phyloP scores from a whole-genome alignment of 257 asterid species.

The Solanum raphanifolium region DNA sequence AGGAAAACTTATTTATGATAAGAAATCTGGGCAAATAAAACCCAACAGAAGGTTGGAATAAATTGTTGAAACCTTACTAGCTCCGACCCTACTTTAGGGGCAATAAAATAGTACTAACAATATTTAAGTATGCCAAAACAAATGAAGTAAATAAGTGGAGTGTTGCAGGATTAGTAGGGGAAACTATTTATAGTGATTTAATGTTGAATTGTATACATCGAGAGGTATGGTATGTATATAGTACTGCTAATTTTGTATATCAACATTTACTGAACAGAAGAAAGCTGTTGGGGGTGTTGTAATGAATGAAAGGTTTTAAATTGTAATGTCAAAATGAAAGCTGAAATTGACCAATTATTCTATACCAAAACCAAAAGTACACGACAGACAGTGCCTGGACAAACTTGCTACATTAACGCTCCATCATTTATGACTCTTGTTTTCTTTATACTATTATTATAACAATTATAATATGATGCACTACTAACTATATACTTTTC shows the following conservation, averaged over 20 bases:
- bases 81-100: not conserved
- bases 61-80: too few species aligned
- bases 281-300: not conserved
- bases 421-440: not conserved
- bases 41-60: too few species aligned
- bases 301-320: not conserved
- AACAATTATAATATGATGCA: not conserved
- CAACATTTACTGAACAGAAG: not conserved
- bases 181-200: not conserved
- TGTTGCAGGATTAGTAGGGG: not conserved
- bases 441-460: not conserved
- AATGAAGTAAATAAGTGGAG: not conserved
- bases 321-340: not conserved
- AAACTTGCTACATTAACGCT: conserved; percentile 1
- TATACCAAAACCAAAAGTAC: not conserved
- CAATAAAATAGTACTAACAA: not conserved
- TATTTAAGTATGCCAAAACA: not conserved
- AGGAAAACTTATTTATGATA: too few species aligned
- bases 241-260: not conserved
- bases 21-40: too few species aligned
- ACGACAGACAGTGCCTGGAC: conserved; percentile 2
- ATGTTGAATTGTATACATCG: not conserved
- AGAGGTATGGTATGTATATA: not conserved
- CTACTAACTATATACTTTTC: not conserved
- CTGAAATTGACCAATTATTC: not conserved